phyloP scores from a whole-genome alignment of 768 basidiomycete species.

The Leucosporidium yakuticum region DNA sequence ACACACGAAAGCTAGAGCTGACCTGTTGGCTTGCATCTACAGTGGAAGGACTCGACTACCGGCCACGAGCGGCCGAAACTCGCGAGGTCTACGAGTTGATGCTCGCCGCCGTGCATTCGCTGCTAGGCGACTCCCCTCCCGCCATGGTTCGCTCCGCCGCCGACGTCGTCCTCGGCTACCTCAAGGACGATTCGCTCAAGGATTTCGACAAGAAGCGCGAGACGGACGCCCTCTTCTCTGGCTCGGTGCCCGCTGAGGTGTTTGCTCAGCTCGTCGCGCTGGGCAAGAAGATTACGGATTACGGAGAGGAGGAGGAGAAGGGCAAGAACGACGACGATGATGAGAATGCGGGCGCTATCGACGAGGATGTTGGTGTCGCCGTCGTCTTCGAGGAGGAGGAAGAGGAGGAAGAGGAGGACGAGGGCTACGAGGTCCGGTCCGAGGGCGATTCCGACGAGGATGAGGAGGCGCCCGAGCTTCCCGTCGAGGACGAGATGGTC shows the following conservation, averaged over 20 bases:
- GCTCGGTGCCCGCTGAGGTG: constrained; percentile 59
- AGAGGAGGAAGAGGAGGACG: constrained; percentile 81
- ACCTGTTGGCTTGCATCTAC: neutral
- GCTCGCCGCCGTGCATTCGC: constrained; percentile 65
- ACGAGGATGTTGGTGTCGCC: constrained; percentile 94
- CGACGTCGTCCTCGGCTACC: constrained; percentile 77
- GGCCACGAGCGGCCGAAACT: constrained; percentile 89
- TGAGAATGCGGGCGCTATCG: constrained; percentile 80
- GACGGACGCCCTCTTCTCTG: constrained; percentile 69
- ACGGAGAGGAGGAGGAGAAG: constrained; percentile 71
- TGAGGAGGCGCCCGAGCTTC: constrained; percentile 42
- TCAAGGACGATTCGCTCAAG: constrained; percentile 76
- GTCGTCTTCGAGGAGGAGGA: constrained; percentile 98
- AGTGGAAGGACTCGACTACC: constrained; percentile 85
- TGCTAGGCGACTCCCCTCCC: constrained; percentile 89
- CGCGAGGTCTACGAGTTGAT: constrained; percentile 90
- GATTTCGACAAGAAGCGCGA: constrained; percentile 98
- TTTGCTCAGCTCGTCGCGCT: constrained; percentile 78
- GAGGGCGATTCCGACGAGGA: constrained; percentile 54
- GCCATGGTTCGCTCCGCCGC: constrained; percentile 92
- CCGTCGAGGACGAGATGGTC: constrained; percentile 45
- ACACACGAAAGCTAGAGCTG: neutral
- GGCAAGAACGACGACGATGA: constrained; percentile 54
- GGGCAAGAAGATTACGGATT: constrained; percentile 94
- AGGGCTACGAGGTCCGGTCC: constrained; percentile 72